Evolutionary conservation across 2,329 filamentous ascomycete species (phyloP).

Genomic region (Teratosphaeria gauchensis): DNA sequence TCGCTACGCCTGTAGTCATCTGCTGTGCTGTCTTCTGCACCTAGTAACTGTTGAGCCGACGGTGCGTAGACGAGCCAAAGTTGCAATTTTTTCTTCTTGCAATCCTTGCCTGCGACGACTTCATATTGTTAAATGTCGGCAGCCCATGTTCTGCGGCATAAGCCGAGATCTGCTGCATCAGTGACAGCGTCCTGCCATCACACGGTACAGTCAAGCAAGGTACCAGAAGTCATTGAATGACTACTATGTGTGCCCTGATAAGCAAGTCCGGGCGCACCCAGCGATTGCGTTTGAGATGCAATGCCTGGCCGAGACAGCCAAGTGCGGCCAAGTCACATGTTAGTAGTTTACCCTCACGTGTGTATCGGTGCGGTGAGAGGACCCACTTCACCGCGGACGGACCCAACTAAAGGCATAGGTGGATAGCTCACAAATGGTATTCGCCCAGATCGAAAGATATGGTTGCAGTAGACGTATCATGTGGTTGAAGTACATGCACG

Average conservation of each 20-base stretch:
- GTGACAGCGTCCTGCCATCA: not conserved
- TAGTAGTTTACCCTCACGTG: not conserved
- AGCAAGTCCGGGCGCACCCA: not conserved
- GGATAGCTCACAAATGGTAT: too few species aligned
- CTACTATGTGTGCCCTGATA: not conserved
- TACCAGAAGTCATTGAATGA: not conserved
- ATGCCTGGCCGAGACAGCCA: not conserved
- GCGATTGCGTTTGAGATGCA: not conserved
- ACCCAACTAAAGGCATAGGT: too few species aligned
- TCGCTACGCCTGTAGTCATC: not conserved
- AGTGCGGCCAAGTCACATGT: not conserved
- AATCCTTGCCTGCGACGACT: not conserved
- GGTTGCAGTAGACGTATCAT: not conserved
- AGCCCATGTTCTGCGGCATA: not conserved
- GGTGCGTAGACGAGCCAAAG: not conserved
- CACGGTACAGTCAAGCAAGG: not conserved
- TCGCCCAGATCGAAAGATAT: not conserved
- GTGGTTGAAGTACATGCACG: not conserved
- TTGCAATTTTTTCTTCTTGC: not conserved
- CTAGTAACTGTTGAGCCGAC: not conserved
- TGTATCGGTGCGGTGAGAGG: not conserved
- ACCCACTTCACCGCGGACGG: not conserved
- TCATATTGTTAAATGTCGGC: not conserved
- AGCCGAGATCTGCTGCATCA: not conserved
- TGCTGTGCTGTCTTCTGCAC: not conserved